Conservation (phyloP, 2,329 filamentous ascomycete genomes). For the Rachicladosporium sp. region DNA sequence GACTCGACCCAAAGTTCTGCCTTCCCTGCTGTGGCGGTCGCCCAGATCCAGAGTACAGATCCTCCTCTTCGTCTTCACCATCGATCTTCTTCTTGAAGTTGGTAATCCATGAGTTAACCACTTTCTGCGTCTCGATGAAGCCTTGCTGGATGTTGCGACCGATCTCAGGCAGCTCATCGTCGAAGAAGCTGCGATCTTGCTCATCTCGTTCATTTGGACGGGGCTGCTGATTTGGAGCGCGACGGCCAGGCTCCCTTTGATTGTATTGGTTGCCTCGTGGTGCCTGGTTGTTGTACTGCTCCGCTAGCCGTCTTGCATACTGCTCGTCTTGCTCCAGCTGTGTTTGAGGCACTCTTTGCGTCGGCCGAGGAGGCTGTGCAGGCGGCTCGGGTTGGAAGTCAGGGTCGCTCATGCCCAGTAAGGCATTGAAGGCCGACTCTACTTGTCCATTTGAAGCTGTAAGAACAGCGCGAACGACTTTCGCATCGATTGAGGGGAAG, state of each 20-base stretch:
- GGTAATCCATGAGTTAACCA: constrained; percentile 85
- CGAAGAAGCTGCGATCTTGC: constrained; percentile 79
- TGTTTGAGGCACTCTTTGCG: constrained; percentile 49
- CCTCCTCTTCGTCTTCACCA: constrained; percentile 62
- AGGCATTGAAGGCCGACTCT: constrained; percentile 88
- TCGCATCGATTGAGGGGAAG: constrained; percentile 69
- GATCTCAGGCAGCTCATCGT: constrained; percentile 90
- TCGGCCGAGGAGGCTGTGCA: constrained; percentile 64
- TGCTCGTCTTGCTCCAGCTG: constrained; percentile 85
- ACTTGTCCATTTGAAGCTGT: constrained; percentile 75
- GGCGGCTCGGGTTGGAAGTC: constrained; percentile 46
- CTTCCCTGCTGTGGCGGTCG: constrained; percentile 15
- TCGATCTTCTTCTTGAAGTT: constrained; percentile 88
- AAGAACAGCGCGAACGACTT: constrained; percentile 78
- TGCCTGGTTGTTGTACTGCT: constrained; percentile 55
- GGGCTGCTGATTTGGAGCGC: constrained; percentile 33
- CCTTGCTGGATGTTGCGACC: constrained; percentile 87
- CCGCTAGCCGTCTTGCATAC: constrained; percentile 83
- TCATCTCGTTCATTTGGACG: constrained; percentile 38
- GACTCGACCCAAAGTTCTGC: constrained; percentile 25
- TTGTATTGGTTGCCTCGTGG: constrained; percentile 21
- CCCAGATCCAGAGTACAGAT: constrained; percentile 30
- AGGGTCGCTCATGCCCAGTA: constrained; percentile 55
- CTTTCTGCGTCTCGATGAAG: constrained; percentile 85
- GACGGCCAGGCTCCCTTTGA: constrained; percentile 19